Base-by-base conservation (phyloP, 2,329 filamentous ascomycete genomes). In the Cordyceps javanica region DNA sequence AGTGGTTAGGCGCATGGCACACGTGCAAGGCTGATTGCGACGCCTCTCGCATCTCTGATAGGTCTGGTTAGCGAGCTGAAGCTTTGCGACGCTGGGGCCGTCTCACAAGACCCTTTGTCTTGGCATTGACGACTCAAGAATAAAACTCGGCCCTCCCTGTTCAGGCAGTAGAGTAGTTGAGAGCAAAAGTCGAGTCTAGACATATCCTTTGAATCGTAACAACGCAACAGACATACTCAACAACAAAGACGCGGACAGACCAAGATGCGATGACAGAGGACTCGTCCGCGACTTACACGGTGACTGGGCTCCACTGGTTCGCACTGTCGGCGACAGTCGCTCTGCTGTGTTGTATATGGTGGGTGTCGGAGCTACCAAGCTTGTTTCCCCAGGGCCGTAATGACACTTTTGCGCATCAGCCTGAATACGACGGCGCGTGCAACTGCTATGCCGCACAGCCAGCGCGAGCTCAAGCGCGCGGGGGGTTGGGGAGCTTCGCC, bases 51-150 rank as follows among this genome's bases (percentile, higher is more conserved):
- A 48, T 48, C 53, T 46, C 13, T 45, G 53, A 55, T 55, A 55
- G 53, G 53, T 38, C 25, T 55, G 42, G 53, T 48, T 55, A 55
- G 53, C 53, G 53, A 55, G 53, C 53, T 55, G 53, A 55, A 9
- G 32, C 28, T 39, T 55, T 55, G 28, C 23, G 16, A 39, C 42
- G 53, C 53, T 38, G 32, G 42, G 30, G 10, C 41, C 21, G 41
- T 38, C 41, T 55, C 53, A 38, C 39, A n/a, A 44, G 53, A 46
- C 42, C n/a, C 41, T 19, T 14, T 21, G 30, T 38, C 52, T 55
- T 55, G 53, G 53, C 53, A 48, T 28, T 26, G 30, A n/a, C 30
- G 11, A 14, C 19, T 36, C 16, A 36, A 10, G 14, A 36, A 42
- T 19, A 42, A 41, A 32, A 21, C 19, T 30, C 21, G 28, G 42